Conservation (phyloP, 192 early-diverging fungal genomes). For the Coemansia javaensis region DNA sequence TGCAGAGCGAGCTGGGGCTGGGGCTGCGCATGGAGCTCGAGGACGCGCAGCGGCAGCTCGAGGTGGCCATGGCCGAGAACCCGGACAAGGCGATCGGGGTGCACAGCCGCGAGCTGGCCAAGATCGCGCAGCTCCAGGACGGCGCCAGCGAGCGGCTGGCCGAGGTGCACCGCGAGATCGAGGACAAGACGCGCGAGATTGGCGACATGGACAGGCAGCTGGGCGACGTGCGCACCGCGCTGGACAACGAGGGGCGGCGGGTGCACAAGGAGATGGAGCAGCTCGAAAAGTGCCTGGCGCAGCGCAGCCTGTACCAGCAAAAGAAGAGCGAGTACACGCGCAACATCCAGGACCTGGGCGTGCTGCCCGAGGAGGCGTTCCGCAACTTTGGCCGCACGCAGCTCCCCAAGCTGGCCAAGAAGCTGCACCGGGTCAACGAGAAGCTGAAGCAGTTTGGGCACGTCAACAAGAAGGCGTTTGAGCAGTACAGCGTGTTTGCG, state of each 20-base stretch:
- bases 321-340: constrained; percentile 82
- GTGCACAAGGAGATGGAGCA: constrained; percentile 38
- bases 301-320: constrained; percentile 64
- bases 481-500: constrained; percentile 93
- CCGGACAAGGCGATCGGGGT: constrained; percentile 42
- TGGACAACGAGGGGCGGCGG: constrained; percentile 31
- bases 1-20: constrained; percentile 67
- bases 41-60: constrained; percentile 62
- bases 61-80: constrained; percentile 47
- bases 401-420: constrained; percentile 52
- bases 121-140: constrained; percentile 21
- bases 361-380: constrained; percentile 89
- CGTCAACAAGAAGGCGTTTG: constrained; percentile 98
- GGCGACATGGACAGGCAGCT: constrained; percentile 49
- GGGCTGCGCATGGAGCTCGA: constrained; percentile 66
- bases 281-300: constrained; percentile 70
- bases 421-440: constrained; percentile 77
- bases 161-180: constrained; percentile 33
- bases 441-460: constrained; percentile 83
- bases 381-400: constrained; percentile 56
- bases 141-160: constrained; percentile 22
- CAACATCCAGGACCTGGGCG: constrained; percentile 91
- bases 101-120: constrained; percentile 36
- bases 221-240: constrained; percentile 17
- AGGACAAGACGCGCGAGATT: constrained; percentile 42